A percentile compares a stretch with the other conserved stretches of the same genome.
phyloP scores from a whole-genome alignment of 495 filamentous ascomycete genomes.

The Hyphodiscus hymeniophilus region DNA sequence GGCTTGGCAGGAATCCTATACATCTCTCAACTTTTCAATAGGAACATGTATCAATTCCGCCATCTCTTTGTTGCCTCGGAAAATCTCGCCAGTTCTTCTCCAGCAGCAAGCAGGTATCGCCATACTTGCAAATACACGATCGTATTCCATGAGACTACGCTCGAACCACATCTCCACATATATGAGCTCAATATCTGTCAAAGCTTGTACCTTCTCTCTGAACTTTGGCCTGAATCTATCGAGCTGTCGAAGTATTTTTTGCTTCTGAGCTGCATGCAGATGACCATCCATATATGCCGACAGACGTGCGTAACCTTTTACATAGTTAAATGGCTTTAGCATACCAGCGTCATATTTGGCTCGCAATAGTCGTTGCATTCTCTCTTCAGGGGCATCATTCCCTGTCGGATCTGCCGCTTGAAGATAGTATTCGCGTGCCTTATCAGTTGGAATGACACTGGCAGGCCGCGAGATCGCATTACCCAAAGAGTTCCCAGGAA shows the following conservation, averaged over 20 bases:
- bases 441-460: constrained; percentile 60
- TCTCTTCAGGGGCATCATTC: constrained; percentile 82
- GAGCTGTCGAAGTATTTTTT: constrained; percentile 83
- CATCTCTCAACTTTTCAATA: constrained; percentile 83
- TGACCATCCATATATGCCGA: constrained; percentile 85
- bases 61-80: constrained; percentile 97
- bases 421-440: constrained; percentile 91
- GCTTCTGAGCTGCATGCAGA: constrained; percentile 66
- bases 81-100: constrained; percentile 95
- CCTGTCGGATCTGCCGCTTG: constrained; percentile 92
- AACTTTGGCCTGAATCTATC: constrained; percentile 93
- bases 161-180: constrained; percentile 99
- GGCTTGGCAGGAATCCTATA: constrained; percentile 36
- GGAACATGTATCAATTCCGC: constrained; percentile 91
- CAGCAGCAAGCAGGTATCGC: constrained; percentile 96
- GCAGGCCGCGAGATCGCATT: constrained; percentile 51
- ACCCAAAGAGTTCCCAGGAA: constrained; percentile 28
- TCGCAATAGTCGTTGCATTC: constrained; percentile 89
- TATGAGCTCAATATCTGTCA: constrained; percentile 89
- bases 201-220: constrained; percentile 81
- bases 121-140: constrained; percentile 98
- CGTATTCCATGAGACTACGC: constrained; percentile 87
- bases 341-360: constrained; percentile 94
- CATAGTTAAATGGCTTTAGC: constrained; percentile 94
- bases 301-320: constrained; percentile 86